These are phyloP conservation scores for Collybiopsis luxurians DNA, from an alignment of 768 basidiomycete species.

Conservation along the genomic window DNA sequence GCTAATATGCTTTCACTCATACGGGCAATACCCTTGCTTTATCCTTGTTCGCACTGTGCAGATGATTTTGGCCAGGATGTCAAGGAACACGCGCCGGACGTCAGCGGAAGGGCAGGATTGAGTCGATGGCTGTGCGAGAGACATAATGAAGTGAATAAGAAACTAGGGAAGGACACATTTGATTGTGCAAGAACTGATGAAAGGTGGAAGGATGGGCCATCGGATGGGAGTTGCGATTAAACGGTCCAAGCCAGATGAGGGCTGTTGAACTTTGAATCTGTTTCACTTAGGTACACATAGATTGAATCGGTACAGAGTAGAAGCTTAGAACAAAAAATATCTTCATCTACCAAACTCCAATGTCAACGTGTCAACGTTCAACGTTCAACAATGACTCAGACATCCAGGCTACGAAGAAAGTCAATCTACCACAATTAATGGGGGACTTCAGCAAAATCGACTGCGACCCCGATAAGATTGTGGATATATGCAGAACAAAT, in stretches of 20 bases:
- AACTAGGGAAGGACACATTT: constrained; percentile 80
- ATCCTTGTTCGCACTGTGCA: constrained; percentile 89
- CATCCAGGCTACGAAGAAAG: background rate
- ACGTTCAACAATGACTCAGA: background rate
- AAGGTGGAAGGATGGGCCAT: constrained; percentile 90
- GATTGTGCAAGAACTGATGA: constrained; percentile 81
- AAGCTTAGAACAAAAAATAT: no score
- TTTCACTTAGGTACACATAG: no score
- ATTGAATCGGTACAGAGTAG: no score
- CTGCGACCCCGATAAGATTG: constrained; percentile 1
- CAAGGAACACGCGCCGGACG: constrained; percentile 67
- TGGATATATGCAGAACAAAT: background rate
- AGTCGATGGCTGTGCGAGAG: constrained; percentile 87
- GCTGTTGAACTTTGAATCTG: no score
- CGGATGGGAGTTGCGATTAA: constrained; percentile 86
- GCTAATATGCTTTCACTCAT: constrained; percentile 83
- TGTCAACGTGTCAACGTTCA: no score
- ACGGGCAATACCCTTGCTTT: constrained; percentile 73
- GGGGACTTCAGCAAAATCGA: background rate
- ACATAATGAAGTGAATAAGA: constrained; percentile 90
- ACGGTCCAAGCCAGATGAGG: background rate
- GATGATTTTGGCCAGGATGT: constrained; percentile 76
- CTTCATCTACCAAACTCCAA: no score
- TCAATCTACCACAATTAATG: constrained; percentile 2
- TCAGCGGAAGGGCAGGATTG: constrained; percentile 63